Evolutionary conservation across 2,329 filamentous ascomycete species (phyloP).

Genomic region (Phoma sp.): DNA sequence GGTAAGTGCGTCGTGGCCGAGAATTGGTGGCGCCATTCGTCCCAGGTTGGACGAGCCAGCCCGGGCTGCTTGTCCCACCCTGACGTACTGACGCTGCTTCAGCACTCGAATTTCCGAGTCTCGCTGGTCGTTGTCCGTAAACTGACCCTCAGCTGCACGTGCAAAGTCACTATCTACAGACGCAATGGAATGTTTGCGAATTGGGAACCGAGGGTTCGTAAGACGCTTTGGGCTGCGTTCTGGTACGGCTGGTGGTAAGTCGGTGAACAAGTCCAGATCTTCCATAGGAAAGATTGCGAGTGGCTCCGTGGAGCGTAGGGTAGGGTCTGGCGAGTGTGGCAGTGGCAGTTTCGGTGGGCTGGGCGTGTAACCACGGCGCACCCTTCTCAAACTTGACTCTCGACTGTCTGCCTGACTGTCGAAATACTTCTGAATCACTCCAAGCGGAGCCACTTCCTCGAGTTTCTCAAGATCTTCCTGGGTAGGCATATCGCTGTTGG

Average conservation of each 20-base stretch:
- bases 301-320: constrained; percentile 16
- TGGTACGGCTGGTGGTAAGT: constrained; percentile 28
- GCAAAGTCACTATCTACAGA: constrained; percentile 33
- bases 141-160: constrained; percentile 31
- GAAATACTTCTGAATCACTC: constrained; percentile 42
- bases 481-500: constrained; percentile 28
- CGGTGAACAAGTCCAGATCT: constrained; percentile 21
- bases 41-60: constrained; percentile 30
- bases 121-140: constrained; percentile 33
- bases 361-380: constrained; percentile 20
- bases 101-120: constrained; percentile 17
- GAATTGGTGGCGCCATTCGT: constrained; percentile 43
- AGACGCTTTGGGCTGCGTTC: constrained; percentile 35
- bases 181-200: constrained; percentile 19
- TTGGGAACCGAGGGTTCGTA: constrained; percentile 25
- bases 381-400: constrained; percentile 16
- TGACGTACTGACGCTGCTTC: constrained; percentile 18
- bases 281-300: constrained; percentile 25
- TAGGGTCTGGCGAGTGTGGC: constrained; percentile 18
- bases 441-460: constrained; percentile 34
- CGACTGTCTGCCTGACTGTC: constrained; percentile 31
- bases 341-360: constrained; percentile 22
- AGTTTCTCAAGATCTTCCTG: constrained; percentile 33
- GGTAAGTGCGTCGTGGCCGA: constrained; percentile 40
- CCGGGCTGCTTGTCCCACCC: constrained; percentile 23